phyloP scores from a whole-genome alignment of 208 protist genomes.

The Leishmania gerbilli region DNA sequence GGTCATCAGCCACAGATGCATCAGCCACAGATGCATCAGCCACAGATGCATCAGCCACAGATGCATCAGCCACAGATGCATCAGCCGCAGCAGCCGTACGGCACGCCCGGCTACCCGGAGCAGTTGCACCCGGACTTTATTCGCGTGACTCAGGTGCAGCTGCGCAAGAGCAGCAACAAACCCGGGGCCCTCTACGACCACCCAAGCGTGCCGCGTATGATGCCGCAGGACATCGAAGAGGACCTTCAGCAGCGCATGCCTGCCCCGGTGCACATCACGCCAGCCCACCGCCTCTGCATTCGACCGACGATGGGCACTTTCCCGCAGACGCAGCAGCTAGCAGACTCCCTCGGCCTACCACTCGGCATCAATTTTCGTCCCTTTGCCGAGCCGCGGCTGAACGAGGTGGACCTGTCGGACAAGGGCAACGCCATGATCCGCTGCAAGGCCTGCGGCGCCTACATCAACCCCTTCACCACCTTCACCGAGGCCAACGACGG shows the following conservation, averaged over 20 bases:
- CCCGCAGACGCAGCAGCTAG: constrained; percentile 56
- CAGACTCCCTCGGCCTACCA: constrained; percentile 65
- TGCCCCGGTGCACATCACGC: constrained; percentile 49
- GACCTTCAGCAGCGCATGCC: constrained; percentile 44
- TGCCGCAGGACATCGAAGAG: constrained; percentile 59
- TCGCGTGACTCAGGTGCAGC: constrained; percentile 25
- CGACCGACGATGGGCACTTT: constrained; percentile 69
- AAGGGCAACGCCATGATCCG: constrained; percentile 77
- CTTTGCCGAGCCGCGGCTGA: constrained; percentile 62
- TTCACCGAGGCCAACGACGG: constrained; percentile 90
- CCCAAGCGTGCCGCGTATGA: constrained; percentile 71
- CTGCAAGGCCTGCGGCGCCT: constrained; percentile 91
- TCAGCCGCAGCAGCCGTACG: background rate
- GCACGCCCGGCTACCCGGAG: background rate
- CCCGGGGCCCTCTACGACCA: constrained; percentile 45
- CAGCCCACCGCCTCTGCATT: constrained; percentile 49
- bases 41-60: constrained; percentile 17
- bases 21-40: constrained; percentile 27
- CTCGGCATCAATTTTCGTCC: constrained; percentile 78
- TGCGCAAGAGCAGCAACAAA: constrained; percentile 24
- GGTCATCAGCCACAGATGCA: constrained; percentile 21
- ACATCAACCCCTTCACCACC: constrained; percentile 98
- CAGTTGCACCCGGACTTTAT: constrained; percentile 27
- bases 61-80: constrained; percentile 27
- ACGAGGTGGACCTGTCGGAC: constrained; percentile 70